Percentiles rank a stretch among this genome's conserved stretches.
Conservation (phyloP, 164 flowering plant genomes). For the Vitis cinerea region DNA sequence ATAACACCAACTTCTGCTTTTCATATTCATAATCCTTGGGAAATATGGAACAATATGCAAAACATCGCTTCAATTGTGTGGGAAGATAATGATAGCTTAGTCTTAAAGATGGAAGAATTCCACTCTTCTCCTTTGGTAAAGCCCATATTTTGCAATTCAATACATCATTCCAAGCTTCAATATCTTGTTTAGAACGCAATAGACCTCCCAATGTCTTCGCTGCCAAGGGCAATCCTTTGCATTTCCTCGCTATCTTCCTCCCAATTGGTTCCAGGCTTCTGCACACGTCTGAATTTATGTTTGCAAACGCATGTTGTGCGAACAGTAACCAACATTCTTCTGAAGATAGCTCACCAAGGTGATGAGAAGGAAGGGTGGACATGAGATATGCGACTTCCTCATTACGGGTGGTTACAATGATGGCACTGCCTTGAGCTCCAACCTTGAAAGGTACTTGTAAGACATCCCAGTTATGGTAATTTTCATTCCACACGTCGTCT, state of each 20-base stretch:
- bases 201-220: constrained; percentile 13
- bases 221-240: constrained; percentile 15
- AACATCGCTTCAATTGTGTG: constrained; percentile 22
- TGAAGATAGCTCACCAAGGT: not conserved
- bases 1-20: no score
- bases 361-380: not conserved
- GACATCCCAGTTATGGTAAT: no score
- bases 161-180: not conserved
- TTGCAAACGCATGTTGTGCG: constrained; percentile 4
- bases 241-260: constrained; percentile 3
- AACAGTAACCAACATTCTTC: constrained; percentile 2
- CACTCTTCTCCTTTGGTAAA: not conserved
- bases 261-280: constrained; percentile 3
- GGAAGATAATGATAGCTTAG: constrained; percentile 26
- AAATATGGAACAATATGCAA: no score
- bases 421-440: constrained; percentile 3
- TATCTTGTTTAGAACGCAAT: not conserved
- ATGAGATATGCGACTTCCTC: not conserved
- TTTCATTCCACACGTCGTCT: no score
- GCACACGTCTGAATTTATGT: not conserved
- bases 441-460: not conserved
- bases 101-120: constrained; percentile 3
- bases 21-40: no score
- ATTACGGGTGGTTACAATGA: constrained; percentile 10
- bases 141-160: constrained; percentile 11